Conservation (phyloP, 495 filamentous ascomycete genomes). For the Cetradonia linearis region DNA sequence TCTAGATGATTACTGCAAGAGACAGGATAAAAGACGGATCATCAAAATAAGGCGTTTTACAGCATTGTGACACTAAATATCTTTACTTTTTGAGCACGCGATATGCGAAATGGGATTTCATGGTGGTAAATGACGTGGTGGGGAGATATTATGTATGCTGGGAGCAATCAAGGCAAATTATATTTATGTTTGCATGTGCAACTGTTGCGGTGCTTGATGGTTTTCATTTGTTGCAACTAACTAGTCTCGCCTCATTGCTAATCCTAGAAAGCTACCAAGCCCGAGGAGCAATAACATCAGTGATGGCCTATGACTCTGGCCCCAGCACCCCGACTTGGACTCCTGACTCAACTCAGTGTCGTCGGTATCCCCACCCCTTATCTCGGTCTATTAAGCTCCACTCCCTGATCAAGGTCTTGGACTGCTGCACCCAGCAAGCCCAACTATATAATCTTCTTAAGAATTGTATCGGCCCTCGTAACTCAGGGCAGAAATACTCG, state of each 20-base stretch:
- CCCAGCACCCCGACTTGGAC: not conserved
- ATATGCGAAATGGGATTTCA: not conserved
- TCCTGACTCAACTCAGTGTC: not conserved
- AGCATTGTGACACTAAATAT: slow-evolving; percentile 15
- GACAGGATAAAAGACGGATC: slow-evolving; percentile 63
- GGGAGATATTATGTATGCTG: not conserved
- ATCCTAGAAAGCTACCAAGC: not conserved
- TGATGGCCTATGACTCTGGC: not conserved
- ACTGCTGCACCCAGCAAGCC: slow-evolving; percentile 11
- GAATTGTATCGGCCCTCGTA: not conserved
- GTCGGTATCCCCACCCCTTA: not conserved
- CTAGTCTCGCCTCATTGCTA: not conserved
- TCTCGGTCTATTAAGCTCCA: slow-evolving; percentile 2
- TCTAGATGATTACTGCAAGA: slow-evolving; percentile 39
- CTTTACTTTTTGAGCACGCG: slow-evolving; percentile 2
- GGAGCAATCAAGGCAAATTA: slow-evolving; percentile 9
- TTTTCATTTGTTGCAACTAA: not conserved
- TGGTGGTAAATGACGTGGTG: not conserved
- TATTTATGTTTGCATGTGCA: not conserved
- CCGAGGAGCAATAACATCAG: not conserved
- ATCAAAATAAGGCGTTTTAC: slow-evolving; percentile 4
- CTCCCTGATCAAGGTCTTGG: not conserved
- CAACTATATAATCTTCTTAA: slow-evolving; percentile 16
- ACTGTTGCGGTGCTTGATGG: not conserved
- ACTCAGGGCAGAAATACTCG: too few species aligned